phyloP scores from a whole-genome alignment of 805 yeast genomes.

The Kazachstania psychrophila region DNA sequence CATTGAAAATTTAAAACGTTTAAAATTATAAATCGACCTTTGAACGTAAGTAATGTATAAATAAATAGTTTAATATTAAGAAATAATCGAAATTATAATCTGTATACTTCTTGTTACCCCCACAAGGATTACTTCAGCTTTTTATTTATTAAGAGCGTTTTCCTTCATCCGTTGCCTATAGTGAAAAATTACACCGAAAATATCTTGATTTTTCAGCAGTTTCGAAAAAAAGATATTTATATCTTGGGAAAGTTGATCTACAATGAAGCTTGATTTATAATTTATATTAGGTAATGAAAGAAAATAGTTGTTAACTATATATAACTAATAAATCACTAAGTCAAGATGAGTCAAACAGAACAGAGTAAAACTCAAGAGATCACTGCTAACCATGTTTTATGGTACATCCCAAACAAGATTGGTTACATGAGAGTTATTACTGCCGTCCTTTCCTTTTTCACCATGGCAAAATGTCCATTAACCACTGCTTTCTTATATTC shows the following conservation, averaged over 20 bases:
- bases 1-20: conserved; percentile 70
- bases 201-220: too few species aligned
- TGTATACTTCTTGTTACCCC: too few species aligned
- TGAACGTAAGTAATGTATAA: too few species aligned
- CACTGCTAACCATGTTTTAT: conserved; percentile 50
- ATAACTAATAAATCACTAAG: too few species aligned
- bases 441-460: conserved; percentile 66
- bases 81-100: neutral
- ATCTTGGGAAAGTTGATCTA: neutral
- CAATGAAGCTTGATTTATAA: neutral
- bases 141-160: too few species aligned
- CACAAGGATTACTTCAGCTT: too few species aligned
- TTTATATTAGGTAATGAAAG: neutral
- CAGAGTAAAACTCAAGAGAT: conserved; percentile 7
- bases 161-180: too few species aligned
- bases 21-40: conserved; percentile 46
- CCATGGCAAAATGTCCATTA: conserved; percentile 79
- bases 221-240: too few species aligned
- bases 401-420: conserved; percentile 83
- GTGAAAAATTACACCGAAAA: too few species aligned
- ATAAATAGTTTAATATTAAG: neutral
- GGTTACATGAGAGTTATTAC: conserved; percentile 81
- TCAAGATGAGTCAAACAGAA: conserved; percentile 3
- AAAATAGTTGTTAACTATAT: neutral
- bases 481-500: conserved; percentile 71